Evolutionary conservation across 805 yeast species (phyloP), one percentile per base, ranked within the genome.

Genomic region (Teunomyces atbi): DNA sequence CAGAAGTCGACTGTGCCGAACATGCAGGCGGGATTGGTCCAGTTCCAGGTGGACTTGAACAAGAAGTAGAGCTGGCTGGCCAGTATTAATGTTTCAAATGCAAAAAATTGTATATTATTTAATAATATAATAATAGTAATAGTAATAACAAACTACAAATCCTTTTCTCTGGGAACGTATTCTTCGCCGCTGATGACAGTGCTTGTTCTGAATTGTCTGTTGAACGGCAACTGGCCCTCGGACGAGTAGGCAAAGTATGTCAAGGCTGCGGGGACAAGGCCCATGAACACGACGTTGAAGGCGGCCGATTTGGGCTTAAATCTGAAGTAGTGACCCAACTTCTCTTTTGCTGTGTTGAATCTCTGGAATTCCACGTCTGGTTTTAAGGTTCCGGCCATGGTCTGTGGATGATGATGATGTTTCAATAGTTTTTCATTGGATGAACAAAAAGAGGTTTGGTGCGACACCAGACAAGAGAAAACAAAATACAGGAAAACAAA

Each of bases 151-250:
- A 23, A 29, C 52, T 62, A 69, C 62, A 71, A 71, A 55, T 71
- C 76, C 58, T 70, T 70, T 46, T 61, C 67, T 62, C 77, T 71
- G 47, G 76, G 76, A 46, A 62, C 65, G 52, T 71, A 72, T 34
- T 67, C 71, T 44, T 66, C 64, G 20, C 62, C 65, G 45, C 64
- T 58, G 50, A 69, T 64, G 8, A 72, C 59, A 26, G 62, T 63
- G 16, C 58, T 61, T 27, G 59, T 56, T 64, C 77, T 72, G 59
- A 60, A 72, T 32, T 48, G 55, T 54, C 73, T 61, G 49, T 50
- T 45, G 50, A 66, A 62, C 41, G 55, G 54, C 37, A 57, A 43
- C 50, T 69, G 65, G n/a, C 77, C 77, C 42, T 72, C 77, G 29
- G 49, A 51, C 45, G 56, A 57, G 56, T 72, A 71, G 21, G 75